Base-by-base conservation (phyloP, 2,329 filamentous ascomycete species). In the Colletotrichum sp. region DNA sequence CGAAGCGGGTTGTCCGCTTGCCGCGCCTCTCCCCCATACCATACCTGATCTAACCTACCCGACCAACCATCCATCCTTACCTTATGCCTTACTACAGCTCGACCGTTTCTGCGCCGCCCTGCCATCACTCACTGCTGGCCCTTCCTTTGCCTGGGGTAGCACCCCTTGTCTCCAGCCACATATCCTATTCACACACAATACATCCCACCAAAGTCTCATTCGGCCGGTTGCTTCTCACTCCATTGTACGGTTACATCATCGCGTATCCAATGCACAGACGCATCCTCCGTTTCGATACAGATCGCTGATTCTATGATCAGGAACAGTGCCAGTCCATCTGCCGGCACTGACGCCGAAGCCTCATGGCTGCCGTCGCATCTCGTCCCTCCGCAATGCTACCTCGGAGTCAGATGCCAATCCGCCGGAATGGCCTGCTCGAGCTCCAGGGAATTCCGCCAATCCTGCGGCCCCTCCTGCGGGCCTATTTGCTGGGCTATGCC, bases 401-500 rank as follows among this genome's bases (percentile, higher is more conserved):
- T 32, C 84, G 88, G 76, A 76, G 75, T 78, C 75, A 78, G 72
- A 64, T 77, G 77, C 75, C 44, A 72, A 71, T 57, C 67, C 68
- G 68, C 57, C 72, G 68, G 55, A 72, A 68, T 68, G 72, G 72
- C 36, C 44, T 77, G 30, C 60, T 78, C 24, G 76, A 71, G 57
- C 70, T 78, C 78, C 77, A 80, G 52, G 78, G 78, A 77, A 81
- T 92, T 60, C 90, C 91, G 34, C 85, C 88, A 15, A 77, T 87
- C 55, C 83, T 93, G 36, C 88, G 89, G 68, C 92, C 92, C 18
- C 82, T 92, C 28, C 80, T 92, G 70, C 88, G 91, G 75, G 92
- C 92, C 63, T 93, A 92, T 82, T 80, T 91, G 16, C 80, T 93
- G 39, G 92, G 91, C 34, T 93, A 93, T 84, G 88, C 88, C 21